Base-by-base conservation (phyloP, 2,329 filamentous ascomycete species). In the Metarhizium sp. region DNA sequence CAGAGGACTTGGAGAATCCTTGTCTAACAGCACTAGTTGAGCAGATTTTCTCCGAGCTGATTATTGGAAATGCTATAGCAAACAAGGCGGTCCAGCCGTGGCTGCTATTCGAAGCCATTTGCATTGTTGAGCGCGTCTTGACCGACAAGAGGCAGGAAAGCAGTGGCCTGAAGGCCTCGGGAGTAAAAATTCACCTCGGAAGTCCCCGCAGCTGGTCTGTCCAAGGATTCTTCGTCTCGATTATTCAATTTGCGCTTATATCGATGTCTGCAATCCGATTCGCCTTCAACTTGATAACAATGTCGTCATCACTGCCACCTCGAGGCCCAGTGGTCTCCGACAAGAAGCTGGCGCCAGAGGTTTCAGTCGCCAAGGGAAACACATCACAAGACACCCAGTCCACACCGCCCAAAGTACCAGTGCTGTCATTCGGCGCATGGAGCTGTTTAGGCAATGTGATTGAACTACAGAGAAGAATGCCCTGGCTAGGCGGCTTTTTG, bases 1-100 rank as follows among this genome's bases (percentile, higher is more conserved):
- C 91, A 16, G 92, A 97, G 65, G 92, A 97, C 68, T 76, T 97
- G 43, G 85, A 92, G 65, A 97, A 96, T 68, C 83, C 83, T 54
- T 95, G 90, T 68, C 77, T 97, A 64, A 87, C 88, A 55, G 81
- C 89, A 40, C 77, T 99, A 59, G 87, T 96, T 59, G 84, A 85
- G 54, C 90, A 96, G 71, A 88, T 97, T 60, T 78, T 97, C 59
- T 89, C 91, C 6, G 91, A 96, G 71, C 84, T 95, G 68, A 89
- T 97, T 59, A 78, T 99, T 60, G 90, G 90, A 59, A 91, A 90
- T 62, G 80, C 87, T 56, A 78, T 96, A 63, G 84, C 85, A 63
- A 88, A 86, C 64, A 95, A 87, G 68, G 79, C 88, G 45, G 90
- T 88, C 62, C 86, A 97, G 71, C 88, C 89, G 29, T 95, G 90